These are phyloP conservation scores for Leishmania arabica DNA, from an alignment of 208 protist species.

Conservation along the genomic window DNA sequence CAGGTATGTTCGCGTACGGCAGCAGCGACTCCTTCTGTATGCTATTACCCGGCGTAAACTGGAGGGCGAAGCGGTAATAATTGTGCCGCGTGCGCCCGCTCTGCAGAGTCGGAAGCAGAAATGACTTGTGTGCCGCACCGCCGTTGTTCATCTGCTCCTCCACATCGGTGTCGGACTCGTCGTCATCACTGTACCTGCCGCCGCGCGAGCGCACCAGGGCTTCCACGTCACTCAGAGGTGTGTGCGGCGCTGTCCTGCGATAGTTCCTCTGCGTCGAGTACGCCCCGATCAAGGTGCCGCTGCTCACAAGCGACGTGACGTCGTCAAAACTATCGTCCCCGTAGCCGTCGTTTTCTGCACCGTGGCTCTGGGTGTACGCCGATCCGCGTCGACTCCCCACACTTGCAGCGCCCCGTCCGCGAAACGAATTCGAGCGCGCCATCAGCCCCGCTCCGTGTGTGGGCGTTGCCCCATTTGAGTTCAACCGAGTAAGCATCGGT, in stretches of 20 bases:
- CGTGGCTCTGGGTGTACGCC: not conserved
- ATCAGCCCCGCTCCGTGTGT: no score
- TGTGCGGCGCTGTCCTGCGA: not conserved
- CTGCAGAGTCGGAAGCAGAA: slow-evolving; percentile 49
- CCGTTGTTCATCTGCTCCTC: not conserved
- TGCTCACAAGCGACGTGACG: not conserved
- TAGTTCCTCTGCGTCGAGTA: not conserved
- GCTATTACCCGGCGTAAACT: slow-evolving; percentile 65
- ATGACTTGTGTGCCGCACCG: slow-evolving; percentile 2
- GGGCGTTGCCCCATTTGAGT: slow-evolving; percentile 8
- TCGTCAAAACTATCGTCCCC: not conserved
- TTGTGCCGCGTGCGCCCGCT: slow-evolving; percentile 29
- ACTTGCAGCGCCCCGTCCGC: not conserved
- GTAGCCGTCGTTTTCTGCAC: not conserved
- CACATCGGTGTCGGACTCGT: slow-evolving; percentile 9
- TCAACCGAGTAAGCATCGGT: slow-evolving; percentile 34
- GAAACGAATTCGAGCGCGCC: not conserved
- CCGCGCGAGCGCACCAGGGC: not conserved
- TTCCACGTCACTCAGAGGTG: not conserved
- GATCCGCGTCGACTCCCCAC: not conserved
- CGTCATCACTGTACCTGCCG: slow-evolving; percentile 13
- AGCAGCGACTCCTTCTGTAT: slow-evolving; percentile 53
- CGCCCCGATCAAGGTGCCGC: not conserved
- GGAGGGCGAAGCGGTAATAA: slow-evolving; percentile 59
- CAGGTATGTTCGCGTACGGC: slow-evolving; percentile 64